Base-by-base conservation (phyloP, 495 filamentous ascomycete genomes). In the Lasiosphaeriaceae sp. region DNA sequence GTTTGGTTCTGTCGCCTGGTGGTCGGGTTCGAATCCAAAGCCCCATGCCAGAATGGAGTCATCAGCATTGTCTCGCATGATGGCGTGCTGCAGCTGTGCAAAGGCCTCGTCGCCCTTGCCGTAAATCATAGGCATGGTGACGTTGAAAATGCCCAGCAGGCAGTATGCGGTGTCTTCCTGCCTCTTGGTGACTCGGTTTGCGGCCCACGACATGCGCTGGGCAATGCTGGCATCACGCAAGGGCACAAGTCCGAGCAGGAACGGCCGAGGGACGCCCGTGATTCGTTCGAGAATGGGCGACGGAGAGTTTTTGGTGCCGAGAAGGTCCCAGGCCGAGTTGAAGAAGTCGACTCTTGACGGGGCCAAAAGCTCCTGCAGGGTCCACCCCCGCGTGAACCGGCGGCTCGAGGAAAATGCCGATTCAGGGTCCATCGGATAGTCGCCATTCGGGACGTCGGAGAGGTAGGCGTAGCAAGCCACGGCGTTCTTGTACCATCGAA, bases 401-500 rank as follows among this genome's bases (percentile, higher is more conserved):
- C 26, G 26, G 9, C 26, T 31, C 9, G 26, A 3, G 4, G 2
- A 17, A 2, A 47, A 12, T 19, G 22, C 45, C 20, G 9, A 17
- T 2, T 47, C 19, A 22, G 14, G 11, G 21, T 21, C 45, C 4
- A 3, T 12, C 19, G 9, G 3, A 6, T 2, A 22, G 45, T 21
- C 20, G 4, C n/a, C 16, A 22, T 2, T 22, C 12, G 56, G 53
- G 17, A 53, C 56, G 41, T 73, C 69, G 17, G 56, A 24, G 1
- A 71, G 60, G 58, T 68, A 68, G 35, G 56, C 62, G 57, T 70
- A 71, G 43, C 65, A 71, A 41, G 52, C 47, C 16, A 23, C 44
- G 17, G 67, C 60, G 21, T 62, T 47, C 2, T 53, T 16, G 50
- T 70, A 70, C 70, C 67, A 70, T 11, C 63, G 60, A 59, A 54